Percentiles rank a stretch among this genome's conserved stretches.
phyloP scores from a whole-genome alignment of 371 early-diverging fungal species.

The Hamiltosporidium tvaerminnensis region DNA sequence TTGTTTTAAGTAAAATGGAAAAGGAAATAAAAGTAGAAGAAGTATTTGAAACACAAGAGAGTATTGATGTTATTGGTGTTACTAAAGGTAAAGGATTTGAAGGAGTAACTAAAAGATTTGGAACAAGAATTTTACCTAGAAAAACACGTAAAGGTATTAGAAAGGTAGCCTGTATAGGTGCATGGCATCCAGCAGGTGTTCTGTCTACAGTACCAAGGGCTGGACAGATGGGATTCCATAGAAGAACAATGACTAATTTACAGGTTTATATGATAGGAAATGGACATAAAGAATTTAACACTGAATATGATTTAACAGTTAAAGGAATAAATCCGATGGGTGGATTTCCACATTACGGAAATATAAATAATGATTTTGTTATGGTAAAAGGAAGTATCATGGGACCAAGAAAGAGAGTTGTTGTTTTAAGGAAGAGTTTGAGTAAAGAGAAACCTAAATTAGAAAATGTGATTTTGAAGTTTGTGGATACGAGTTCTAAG shows the following conservation, averaged over 20 bases:
- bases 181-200: constrained; percentile 98
- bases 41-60: constrained; percentile 87
- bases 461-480: constrained; percentile 80
- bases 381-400: constrained; percentile 95
- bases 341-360: constrained; percentile 97
- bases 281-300: constrained; percentile 67
- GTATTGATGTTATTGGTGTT: constrained; percentile 91
- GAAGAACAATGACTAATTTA: constrained; percentile 98
- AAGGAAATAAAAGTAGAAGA: constrained; percentile 72
- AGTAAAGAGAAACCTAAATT: constrained; percentile 74
- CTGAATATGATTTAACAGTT: constrained; percentile 87
- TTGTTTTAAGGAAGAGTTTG: constrained; percentile 92
- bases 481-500: constrained; percentile 98
- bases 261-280: constrained; percentile 94
- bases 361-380: constrained; percentile 85
- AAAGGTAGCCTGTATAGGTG: constrained; percentile 99
- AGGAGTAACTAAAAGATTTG: constrained; percentile 98
- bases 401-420: constrained; percentile 89
- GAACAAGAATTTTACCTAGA: constrained; percentile 95
- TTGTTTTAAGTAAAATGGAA: constrained; percentile 84
- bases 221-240: constrained; percentile 99
- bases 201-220: constrained; percentile 96
- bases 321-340: constrained; percentile 94
- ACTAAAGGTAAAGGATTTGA: constrained; percentile 99
- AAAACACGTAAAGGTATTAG: constrained; percentile 98